Evolutionary conservation across 176 grass and related monocot genomes (phyloP).

Genomic region (Bonia amplexicaulis): DNA sequence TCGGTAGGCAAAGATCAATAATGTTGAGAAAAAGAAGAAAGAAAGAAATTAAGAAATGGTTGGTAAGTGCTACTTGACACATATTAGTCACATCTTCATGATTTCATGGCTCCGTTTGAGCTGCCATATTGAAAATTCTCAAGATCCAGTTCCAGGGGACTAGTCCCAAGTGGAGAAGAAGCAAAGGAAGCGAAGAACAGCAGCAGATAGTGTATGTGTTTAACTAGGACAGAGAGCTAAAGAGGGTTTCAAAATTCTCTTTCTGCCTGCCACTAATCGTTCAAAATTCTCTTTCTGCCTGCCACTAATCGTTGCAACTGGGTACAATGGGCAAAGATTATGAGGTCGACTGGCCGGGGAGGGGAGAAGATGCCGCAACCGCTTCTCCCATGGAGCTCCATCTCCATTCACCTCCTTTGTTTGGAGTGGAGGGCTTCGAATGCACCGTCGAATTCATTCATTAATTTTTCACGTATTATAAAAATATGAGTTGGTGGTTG

Average conservation of each 20-base stretch:
- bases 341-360: neutral
- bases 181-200: neutral
- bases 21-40: neutral
- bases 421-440: neutral
- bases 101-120: neutral
- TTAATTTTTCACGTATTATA: no score
- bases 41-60: neutral
- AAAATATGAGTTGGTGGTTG: no score
- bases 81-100: no score
- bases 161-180: neutral
- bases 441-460: neutral
- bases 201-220: neutral
- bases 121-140: neutral
- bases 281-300: no score
- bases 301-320: neutral
- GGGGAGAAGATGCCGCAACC: neutral
- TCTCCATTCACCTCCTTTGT: neutral
- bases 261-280: no score
- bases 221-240: neutral
- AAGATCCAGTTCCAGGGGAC: neutral
- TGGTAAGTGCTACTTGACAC: neutral
- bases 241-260: no score
- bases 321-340: neutral
- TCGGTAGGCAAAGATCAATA: neutral
- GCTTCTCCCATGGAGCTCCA: slow-evolving; percentile 7